phyloP scores from a whole-genome alignment of 1,284 basidiomycete genomes.

The Termitomyces sp. region DNA sequence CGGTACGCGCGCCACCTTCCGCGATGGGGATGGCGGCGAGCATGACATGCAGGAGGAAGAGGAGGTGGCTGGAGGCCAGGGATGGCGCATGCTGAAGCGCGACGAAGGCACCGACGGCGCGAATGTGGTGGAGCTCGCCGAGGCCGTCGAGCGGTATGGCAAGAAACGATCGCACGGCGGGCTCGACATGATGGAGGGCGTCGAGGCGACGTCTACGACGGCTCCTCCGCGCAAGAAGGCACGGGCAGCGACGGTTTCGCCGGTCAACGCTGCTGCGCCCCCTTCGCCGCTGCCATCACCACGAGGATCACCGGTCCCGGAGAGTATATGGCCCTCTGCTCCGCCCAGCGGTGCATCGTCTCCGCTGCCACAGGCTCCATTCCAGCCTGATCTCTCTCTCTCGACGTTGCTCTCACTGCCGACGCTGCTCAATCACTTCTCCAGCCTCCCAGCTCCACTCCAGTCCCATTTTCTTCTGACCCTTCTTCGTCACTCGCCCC shows the following conservation, averaged over 20 bases:
- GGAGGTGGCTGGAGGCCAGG: conserved; percentile 55
- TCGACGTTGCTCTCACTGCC: conserved; percentile 78
- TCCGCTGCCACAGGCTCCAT: conserved; percentile 58
- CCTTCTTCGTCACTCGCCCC: conserved; percentile 76
- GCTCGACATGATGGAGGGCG: conserved; percentile 74
- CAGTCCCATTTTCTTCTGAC: conserved; percentile 85
- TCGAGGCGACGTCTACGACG: conserved; percentile 57
- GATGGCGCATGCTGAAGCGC: conserved; percentile 69
- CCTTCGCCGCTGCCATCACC: conserved; percentile 79
- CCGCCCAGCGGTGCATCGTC: conserved; percentile 71
- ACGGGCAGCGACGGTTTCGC: conserved; percentile 53
- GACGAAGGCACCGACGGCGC: conserved; percentile 49
- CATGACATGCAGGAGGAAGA: conserved; percentile 69
- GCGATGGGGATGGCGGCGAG: conserved; percentile 57
- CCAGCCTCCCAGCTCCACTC: conserved; percentile 60
- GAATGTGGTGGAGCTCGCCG: conserved; percentile 58
- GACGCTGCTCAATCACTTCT: conserved; percentile 70
- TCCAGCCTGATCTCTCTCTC: conserved; percentile 74
- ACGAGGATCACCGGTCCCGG: conserved; percentile 72
- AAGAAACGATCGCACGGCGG: conserved; percentile 68
- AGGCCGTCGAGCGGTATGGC: conserved; percentile 77
- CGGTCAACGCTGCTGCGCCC: conserved; percentile 65
- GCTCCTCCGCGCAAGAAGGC: conserved; percentile 75
- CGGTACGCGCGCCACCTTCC: conserved; percentile 71
- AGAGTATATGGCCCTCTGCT: conserved; percentile 70